Conservation (phyloP, 306 rosid species). For the Casuarina equisetifolia region DNA sequence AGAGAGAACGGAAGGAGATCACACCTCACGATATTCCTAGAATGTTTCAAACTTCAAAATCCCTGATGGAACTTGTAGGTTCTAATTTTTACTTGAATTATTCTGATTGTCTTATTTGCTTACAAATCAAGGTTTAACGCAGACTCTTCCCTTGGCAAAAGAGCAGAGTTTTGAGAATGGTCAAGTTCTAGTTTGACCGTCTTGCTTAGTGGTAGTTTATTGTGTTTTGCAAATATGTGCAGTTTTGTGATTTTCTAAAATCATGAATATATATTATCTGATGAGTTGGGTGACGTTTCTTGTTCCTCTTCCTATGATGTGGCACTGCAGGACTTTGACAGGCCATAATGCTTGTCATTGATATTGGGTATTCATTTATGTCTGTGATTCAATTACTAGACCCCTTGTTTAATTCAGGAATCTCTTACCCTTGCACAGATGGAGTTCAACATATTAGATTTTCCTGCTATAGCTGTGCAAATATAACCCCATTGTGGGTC, state of each 20-base stretch:
- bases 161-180: background rate
- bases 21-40: slow-evolving; percentile 73
- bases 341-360: background rate
- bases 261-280: background rate
- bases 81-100: slow-evolving; percentile 28
- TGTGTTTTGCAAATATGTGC: background rate
- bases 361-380: background rate
- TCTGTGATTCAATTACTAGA: background rate
- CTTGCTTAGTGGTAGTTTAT: background rate
- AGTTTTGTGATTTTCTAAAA: slow-evolving; percentile 9
- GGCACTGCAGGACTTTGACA: background rate
- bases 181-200: background rate
- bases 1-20: slow-evolving; percentile 83
- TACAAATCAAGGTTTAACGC: background rate
- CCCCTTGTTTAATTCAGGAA: slow-evolving; percentile 6
- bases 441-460: slow-evolving; percentile 8
- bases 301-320: background rate
- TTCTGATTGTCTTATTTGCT: background rate
- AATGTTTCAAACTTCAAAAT: slow-evolving; percentile 74
- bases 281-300: background rate
- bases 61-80: slow-evolving; percentile 77
- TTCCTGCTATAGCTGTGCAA: slow-evolving; percentile 11
- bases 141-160: background rate
- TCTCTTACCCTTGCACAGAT: slow-evolving; percentile 9
- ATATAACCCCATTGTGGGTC: slow-evolving; percentile 12